These are phyloP conservation scores for Rubia balearica DNA, from an alignment of 305 asterid species.

Conservation along the genomic window DNA sequence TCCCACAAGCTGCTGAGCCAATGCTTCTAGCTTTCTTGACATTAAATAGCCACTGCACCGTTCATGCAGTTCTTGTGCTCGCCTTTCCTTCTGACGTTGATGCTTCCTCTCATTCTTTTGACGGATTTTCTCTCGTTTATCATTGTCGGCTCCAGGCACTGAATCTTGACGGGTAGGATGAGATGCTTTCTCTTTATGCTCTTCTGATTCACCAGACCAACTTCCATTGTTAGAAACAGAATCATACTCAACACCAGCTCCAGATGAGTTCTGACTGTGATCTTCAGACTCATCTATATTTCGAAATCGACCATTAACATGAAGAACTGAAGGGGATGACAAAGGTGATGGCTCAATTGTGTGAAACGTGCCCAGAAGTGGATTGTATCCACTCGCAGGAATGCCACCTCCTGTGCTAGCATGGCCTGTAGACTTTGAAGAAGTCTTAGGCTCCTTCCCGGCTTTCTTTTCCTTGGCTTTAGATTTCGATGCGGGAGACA, in stretches of 20 bases:
- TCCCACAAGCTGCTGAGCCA: conserved; percentile 69
- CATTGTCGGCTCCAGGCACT: conserved; percentile 73
- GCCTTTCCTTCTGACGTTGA: conserved; percentile 91
- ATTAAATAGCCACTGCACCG: conserved; percentile 79
- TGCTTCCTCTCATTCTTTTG: conserved; percentile 88
- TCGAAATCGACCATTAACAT: conserved; percentile 54
- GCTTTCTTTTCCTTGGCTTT: conserved; percentile 67
- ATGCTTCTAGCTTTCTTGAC: conserved; percentile 83
- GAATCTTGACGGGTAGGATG: conserved; percentile 41
- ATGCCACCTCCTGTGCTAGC: conserved; percentile 35
- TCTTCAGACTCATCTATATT: conserved; percentile 70
- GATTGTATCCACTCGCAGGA: conserved; percentile 73
- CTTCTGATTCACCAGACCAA: conserved; percentile 96
- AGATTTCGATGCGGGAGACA: conserved; percentile 63
- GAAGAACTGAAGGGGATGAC: conserved; percentile 36
- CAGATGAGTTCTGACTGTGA: conserved; percentile 41
- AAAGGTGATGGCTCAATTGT: conserved; percentile 47
- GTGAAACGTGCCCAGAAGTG: conserved; percentile 61
- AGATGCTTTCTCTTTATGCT: conserved; percentile 57
- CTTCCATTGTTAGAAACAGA: conserved; percentile 70
- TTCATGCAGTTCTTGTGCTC: conserved; percentile 89
- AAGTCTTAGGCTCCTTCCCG: conserved; percentile 50
- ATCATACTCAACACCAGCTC: conserved; percentile 52
- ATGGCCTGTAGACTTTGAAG: conserved; percentile 50
- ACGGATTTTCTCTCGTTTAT: conserved; percentile 78